Evolutionary conservation across 345 rosid genomes (phyloP).

Genomic region (Camelina hispida): DNA sequence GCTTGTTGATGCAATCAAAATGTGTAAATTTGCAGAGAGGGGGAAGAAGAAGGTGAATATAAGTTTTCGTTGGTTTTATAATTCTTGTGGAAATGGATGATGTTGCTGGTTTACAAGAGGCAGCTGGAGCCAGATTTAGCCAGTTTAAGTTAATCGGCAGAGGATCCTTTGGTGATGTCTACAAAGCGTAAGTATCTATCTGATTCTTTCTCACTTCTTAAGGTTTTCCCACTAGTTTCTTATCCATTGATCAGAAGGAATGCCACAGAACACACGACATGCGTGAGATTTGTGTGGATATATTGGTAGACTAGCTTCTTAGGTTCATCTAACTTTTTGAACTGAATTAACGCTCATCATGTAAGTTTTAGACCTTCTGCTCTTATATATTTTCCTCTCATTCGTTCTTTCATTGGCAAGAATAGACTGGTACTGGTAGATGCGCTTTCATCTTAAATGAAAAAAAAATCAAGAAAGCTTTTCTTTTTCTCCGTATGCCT

Average conservation of each 20-base stretch:
- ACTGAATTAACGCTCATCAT: too few species aligned
- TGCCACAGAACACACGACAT: slow-evolving; percentile 4
- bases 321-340: slow-evolving; percentile 14
- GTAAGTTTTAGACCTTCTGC: too few species aligned
- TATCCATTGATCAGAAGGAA: background rate
- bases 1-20: slow-evolving; percentile 27
- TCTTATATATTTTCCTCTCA: too few species aligned
- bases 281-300: slow-evolving; percentile 11
- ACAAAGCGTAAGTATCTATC: slow-evolving; percentile 82
- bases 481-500: too few species aligned
- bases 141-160: slow-evolving; percentile 88
- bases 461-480: too few species aligned
- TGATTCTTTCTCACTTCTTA: background rate
- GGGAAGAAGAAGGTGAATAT: slow-evolving; percentile 23
- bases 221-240: too few species aligned
- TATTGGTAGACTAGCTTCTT: slow-evolving; percentile 14
- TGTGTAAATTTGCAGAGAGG: slow-evolving; percentile 22
- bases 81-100: slow-evolving; percentile 67
- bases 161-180: slow-evolving; percentile 98
- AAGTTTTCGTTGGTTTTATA: background rate
- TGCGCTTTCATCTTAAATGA: too few species aligned
- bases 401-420: too few species aligned
- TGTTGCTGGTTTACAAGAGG: slow-evolving; percentile 76
- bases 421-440: too few species aligned
- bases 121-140: slow-evolving; percentile 80